Evolutionary conservation across 2,329 filamentous ascomycete species (phyloP).

Genomic region (Purpureocillium takamizusanense): DNA sequence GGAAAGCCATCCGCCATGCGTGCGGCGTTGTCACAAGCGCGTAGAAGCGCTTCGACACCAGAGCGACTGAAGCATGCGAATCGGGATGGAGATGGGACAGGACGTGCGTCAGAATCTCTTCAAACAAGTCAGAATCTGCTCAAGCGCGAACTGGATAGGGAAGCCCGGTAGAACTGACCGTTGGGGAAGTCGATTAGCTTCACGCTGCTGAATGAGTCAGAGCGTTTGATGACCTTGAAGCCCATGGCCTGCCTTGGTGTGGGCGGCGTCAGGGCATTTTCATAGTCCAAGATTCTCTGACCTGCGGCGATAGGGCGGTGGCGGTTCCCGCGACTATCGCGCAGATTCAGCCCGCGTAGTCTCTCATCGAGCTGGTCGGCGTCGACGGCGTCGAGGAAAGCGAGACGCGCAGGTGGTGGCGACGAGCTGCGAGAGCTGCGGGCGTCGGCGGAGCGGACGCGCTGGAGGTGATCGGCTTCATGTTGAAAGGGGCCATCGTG

Average conservation of each 20-base stretch:
- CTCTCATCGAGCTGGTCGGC: constrained; percentile 37
- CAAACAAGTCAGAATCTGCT: background rate
- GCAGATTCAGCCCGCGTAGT: constrained; percentile 43
- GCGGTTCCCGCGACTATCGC: constrained; percentile 16
- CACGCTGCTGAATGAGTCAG: constrained; percentile 27
- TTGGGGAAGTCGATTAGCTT: constrained; percentile 63
- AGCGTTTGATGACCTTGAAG: constrained; percentile 47
- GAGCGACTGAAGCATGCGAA: constrained; percentile 70
- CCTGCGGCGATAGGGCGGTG: constrained; percentile 28
- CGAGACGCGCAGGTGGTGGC: constrained; percentile 22
- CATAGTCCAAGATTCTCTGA: constrained; percentile 50
- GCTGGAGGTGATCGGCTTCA: constrained; percentile 28
- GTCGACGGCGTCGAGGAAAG: constrained; percentile 24
- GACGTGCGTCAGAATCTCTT: constrained; percentile 87
- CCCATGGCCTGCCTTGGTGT: constrained; percentile 38
- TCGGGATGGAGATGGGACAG: constrained; percentile 82
- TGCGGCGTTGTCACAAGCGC: constrained; percentile 81
- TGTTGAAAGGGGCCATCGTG: constrained; percentile 50
- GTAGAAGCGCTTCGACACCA: constrained; percentile 85
- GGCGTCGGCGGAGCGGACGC: constrained; percentile 14
- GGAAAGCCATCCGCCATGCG: constrained; percentile 88
- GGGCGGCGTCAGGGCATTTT: constrained; percentile 44
- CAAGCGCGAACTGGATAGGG: background rate
- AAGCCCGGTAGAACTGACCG: constrained; percentile 43
- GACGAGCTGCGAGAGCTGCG: constrained; percentile 24